Evolutionary conservation across 139 green algal genomes (phyloP), one percentile per base, ranked within the genome.

Genomic region (Spirogloea muscicola): DNA sequence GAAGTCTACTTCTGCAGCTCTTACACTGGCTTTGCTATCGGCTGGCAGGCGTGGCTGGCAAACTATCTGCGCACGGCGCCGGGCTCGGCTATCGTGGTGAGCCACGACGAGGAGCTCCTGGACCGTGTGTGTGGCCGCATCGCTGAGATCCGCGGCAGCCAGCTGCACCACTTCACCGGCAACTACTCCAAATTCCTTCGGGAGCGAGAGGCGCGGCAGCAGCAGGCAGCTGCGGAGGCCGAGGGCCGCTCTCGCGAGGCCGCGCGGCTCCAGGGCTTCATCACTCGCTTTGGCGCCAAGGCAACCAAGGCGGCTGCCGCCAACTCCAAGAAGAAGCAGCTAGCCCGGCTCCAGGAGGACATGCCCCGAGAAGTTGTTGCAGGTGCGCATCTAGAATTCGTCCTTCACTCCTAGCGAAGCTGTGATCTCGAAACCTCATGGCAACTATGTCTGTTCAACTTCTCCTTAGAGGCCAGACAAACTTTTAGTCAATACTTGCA

Each of bases 211-310:
- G 81, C 84, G 72, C 70, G 88, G 21, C 10, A 25, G 21, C 55
- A 72, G 40, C 81, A 86, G 58, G 66, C 77, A 1, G 59, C 55
- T 25, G 67, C 76, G 2, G 81, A 68, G 27, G 84, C 82, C n/a
- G 61, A 84, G 46, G 80, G 81, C 1, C 76, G 86, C 69, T 71
- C 72, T 36, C 76, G 67, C 4, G 80, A 91, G 74, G 87, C 85
- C n/a, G 83, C 68, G 44, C 65, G 86, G 37, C 71, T 94, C 43
- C 72, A 94, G 81, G 72, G 69, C 7, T 94, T 91, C 67, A 77
- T 94, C 36, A 74, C 78, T 5, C 65, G 86, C 4, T 90, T 94
- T 65, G 85, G 88, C 27, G 89, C 89, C 55, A 91, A 91, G 76
- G 88, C 76, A 48, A 81, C 61, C 37, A 90, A 91, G 81, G 86